phyloP scores from a whole-genome alignment of 1,284 basidiomycete species.

The Dichomitus squalens region DNA sequence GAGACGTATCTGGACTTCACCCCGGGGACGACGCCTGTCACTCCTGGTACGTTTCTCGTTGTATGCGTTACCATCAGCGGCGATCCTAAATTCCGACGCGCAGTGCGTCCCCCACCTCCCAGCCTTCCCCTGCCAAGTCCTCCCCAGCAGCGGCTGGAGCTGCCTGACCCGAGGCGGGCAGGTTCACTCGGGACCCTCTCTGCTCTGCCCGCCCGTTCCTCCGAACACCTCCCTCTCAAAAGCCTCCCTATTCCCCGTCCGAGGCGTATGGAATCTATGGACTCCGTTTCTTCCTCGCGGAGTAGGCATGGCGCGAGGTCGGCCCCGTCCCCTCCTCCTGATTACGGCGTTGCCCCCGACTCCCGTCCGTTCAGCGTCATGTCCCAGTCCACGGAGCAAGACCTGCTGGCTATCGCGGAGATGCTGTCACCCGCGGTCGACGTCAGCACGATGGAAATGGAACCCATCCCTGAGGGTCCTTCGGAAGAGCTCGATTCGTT shows the following conservation, averaged over 20 bases:
- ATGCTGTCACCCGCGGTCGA: conserved; percentile 31
- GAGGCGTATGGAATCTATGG: conserved; percentile 5
- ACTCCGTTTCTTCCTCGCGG: conserved; percentile 4
- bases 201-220: neutral
- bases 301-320: neutral
- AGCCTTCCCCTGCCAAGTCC: conserved; percentile 10
- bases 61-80: neutral
- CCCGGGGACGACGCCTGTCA: neutral
- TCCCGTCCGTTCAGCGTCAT: conserved; percentile 29
- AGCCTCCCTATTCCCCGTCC: conserved; percentile 8
- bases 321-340: neutral
- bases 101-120: conserved; percentile 7
- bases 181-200: neutral
- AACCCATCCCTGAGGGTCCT: conserved; percentile 7
- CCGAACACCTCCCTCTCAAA: conserved; percentile 7
- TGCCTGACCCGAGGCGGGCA: neutral
- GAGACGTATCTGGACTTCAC: neutral
- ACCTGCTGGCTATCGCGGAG: conserved; percentile 37
- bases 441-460: conserved; percentile 6
- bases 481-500: conserved; percentile 14
- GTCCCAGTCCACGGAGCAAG: conserved; percentile 35
- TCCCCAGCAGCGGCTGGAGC: neutral
- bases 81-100: neutral
- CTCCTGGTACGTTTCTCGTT: conserved; percentile 1
- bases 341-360: neutral